Conservation (phyloP, 306 rosid genomes). For the Inga leiocalycina region DNA sequence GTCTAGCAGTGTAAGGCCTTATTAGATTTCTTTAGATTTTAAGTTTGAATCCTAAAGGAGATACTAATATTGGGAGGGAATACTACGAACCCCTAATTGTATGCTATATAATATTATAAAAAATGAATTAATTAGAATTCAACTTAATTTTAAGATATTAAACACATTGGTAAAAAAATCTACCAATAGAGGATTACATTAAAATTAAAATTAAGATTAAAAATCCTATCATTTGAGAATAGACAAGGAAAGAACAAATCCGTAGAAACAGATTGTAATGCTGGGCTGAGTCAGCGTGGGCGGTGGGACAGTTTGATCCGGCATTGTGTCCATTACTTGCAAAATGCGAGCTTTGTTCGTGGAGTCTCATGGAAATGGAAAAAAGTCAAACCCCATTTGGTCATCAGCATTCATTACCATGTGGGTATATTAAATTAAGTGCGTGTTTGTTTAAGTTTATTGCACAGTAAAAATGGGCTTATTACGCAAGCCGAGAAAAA, state of each 20-base stretch:
- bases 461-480: too few relatives aligned
- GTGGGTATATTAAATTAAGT: slow-evolving; percentile 28
- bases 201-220: too few relatives aligned
- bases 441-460: too few relatives aligned
- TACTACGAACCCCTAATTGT: too few relatives aligned
- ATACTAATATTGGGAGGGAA: too few relatives aligned
- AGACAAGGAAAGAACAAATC: neutral
- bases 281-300: slow-evolving; percentile 11
- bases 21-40: accelerated
- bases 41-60: too few relatives aligned
- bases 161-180: neutral
- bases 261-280: neutral
- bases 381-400: slow-evolving; percentile 23
- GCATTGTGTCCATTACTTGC: neutral
- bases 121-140: too few relatives aligned
- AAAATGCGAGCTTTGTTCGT: neutral
- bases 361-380: neutral
- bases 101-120: too few relatives aligned
- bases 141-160: too few relatives aligned
- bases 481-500: too few relatives aligned
- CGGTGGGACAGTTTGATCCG: neutral
- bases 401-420: slow-evolving; percentile 19
- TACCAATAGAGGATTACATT: too few relatives aligned
- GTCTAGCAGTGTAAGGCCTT: too few relatives aligned
- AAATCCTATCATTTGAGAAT: neutral